These are phyloP conservation scores for Pleurotus cornucopiae DNA, from an alignment of 768 basidiomycete genomes.

Conservation along the genomic window DNA sequence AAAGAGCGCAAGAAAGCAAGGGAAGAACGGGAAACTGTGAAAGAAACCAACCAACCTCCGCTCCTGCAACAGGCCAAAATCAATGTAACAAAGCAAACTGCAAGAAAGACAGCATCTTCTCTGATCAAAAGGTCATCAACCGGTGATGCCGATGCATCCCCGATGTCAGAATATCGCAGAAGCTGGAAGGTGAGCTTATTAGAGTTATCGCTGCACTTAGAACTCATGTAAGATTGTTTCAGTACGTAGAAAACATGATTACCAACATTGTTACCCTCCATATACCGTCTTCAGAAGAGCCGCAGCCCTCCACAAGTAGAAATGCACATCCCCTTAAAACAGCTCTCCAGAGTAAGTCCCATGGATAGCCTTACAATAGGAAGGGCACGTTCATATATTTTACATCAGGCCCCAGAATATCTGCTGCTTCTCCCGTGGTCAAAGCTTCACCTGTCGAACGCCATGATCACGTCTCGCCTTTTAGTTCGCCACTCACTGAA, in stretches of 20 bases:
- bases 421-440: not conserved
- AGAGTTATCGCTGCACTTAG: too few relatives aligned
- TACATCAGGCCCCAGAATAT: not conserved
- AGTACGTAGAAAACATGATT: not conserved
- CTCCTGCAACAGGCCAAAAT: not conserved
- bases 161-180: slow-evolving; percentile 5
- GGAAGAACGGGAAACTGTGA: slow-evolving; percentile 8
- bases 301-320: too few relatives aligned
- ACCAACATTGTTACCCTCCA: not conserved
- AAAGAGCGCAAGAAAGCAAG: slow-evolving; percentile 39
- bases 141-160: not conserved
- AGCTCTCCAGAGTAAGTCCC: too few relatives aligned
- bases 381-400: too few relatives aligned
- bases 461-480: not conserved
- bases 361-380: too few relatives aligned
- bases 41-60: not conserved
- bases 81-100: not conserved
- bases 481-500: not conserved
- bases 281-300: not conserved
- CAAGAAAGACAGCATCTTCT: not conserved
- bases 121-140: not conserved
- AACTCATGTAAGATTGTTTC: not conserved
- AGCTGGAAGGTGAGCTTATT: slow-evolving; percentile 1
- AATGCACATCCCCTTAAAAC: too few relatives aligned
- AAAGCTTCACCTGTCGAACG: too few relatives aligned